phyloP scores from a whole-genome alignment of 352 stramenopile species.

The Phytophthora hibernalis region DNA sequence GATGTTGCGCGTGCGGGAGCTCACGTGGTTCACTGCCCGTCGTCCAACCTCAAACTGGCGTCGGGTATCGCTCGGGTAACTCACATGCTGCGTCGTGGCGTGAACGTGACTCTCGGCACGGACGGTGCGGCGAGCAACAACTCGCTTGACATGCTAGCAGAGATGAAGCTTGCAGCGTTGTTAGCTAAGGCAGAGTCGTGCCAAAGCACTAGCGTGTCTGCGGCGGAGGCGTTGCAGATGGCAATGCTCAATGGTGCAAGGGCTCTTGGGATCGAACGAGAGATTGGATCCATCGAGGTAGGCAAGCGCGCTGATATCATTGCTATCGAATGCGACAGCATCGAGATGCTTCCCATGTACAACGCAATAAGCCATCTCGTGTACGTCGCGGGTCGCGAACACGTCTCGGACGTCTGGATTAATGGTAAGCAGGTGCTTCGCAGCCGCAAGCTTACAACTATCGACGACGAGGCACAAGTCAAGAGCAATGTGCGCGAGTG shows the following conservation, averaged over 20 bases:
- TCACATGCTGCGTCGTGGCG: constrained; percentile 68
- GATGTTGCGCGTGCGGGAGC: constrained; percentile 50
- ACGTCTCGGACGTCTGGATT: constrained; percentile 90
- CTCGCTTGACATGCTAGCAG: constrained; percentile 85
- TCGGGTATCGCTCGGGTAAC: constrained; percentile 78
- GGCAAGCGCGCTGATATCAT: constrained; percentile 85
- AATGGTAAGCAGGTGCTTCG: constrained; percentile 76
- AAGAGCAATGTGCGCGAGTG: constrained; percentile 67
- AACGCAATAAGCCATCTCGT: constrained; percentile 84
- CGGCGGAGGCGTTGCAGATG: constrained; percentile 69
- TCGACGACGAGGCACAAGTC: constrained; percentile 54
- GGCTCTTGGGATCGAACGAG: constrained; percentile 69
- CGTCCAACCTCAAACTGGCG: constrained; percentile 89
- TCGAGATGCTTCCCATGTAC: constrained; percentile 87
- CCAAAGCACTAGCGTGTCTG: constrained; percentile 59
- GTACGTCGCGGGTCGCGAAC: constrained; percentile 76
- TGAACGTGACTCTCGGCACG: constrained; percentile 87
- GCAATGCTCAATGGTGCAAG: constrained; percentile 88
- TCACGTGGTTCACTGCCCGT: constrained; percentile 86
- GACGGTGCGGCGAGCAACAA: constrained; percentile 88
- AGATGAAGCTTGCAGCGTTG: constrained; percentile 86
- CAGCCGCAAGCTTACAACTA: constrained; percentile 65
- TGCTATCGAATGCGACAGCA: constrained; percentile 66
- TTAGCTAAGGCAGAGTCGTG: constrained; percentile 73
- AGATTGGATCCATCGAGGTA: constrained; percentile 80